Evolutionary conservation across 2,329 filamentous ascomycete species (phyloP), one percentile per base, ranked within the genome.

Genomic region (Aureobasidium namibiae): DNA sequence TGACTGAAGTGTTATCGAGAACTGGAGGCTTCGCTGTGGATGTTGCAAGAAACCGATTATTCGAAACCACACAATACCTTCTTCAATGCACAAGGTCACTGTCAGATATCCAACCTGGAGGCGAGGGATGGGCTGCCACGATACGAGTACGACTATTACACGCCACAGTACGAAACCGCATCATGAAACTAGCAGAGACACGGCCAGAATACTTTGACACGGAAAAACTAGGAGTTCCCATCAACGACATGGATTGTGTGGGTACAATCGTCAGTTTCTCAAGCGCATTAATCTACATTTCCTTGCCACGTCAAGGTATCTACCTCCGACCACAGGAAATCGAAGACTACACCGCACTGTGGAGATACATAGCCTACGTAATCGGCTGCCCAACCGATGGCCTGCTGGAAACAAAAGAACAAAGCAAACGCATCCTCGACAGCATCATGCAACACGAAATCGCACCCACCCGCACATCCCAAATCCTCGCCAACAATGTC

Each of bases 11-110:
- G 0, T 76, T 92, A 11, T 80, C 85, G 3, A 78, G 87, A 21
- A 92, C 89, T 0, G 88, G 88, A 13, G 88, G 88, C 0, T 92
- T 92, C 69, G 82, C 82, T 13, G 80, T 82, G 1, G 82, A 83
- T 63, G 83, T 88, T 3, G 86, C 87, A 4, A 80, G 82, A 60
- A 80, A 83, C 16, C 78, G 89, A 50, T 71, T 88, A 3, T 81
- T 86, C 54, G 87, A 92, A 71, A 92, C 89, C 1, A 86, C 86
- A 2, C 88, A 91, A 68, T 85, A 89, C 70, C 82, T 89, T 13
- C 78, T 91, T 6, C 85, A 90, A 68, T 85, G 88, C 50, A 87
- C 87, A 4, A 75, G 78, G 44, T 84, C 83, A 7, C 67, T 89
- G 1, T 78, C 82, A 24, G 82, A 82, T 4, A 82, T 92, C 64